phyloP scores from a whole-genome alignment of 257 asterid genomes.

The Gentiana straminea region DNA sequence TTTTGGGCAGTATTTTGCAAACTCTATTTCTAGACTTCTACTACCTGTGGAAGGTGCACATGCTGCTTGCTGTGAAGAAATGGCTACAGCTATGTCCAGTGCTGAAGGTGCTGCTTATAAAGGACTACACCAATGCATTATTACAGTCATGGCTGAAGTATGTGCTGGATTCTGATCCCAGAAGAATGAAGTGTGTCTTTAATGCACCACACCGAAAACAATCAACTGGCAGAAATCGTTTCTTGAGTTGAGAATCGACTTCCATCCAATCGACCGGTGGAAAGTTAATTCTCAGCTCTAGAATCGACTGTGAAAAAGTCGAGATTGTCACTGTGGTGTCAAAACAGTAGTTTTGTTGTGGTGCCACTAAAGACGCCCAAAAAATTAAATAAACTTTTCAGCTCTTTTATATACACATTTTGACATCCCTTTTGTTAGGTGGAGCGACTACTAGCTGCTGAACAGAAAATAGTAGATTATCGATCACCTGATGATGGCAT shows the following conservation, averaged over 20 bases:
- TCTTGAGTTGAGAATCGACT: too few relatives aligned
- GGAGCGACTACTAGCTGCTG: conserved; percentile 87
- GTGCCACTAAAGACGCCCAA: too few relatives aligned
- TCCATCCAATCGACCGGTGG: too few relatives aligned
- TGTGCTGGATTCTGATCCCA: conserved; percentile 16
- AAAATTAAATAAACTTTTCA: too few relatives aligned
- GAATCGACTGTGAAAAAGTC: too few relatives aligned
- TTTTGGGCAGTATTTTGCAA: conserved; percentile 71
- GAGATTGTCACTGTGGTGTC: too few relatives aligned
- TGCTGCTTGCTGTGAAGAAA: conserved; percentile 96
- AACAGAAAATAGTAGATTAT: conserved; percentile 86
- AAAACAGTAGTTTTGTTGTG: too few relatives aligned
- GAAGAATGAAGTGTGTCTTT: too few relatives aligned
- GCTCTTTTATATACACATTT: too few relatives aligned
- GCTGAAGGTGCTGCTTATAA: conserved; percentile 97
- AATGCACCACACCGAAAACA: too few relatives aligned
- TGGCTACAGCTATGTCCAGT: conserved; percentile 92
- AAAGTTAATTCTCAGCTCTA: too few relatives aligned
- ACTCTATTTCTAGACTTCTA: conserved; percentile 85
- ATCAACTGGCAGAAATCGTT: too few relatives aligned
- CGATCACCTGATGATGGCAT: conserved; percentile 89
- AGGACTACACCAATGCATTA: conserved; percentile 98
- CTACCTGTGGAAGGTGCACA: conserved; percentile 98
- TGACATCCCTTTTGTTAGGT: conserved; percentile 29
- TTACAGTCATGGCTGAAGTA: conserved; percentile 98